Percentiles rank a stretch among this genome's conserved stretches.
Evolutionary conservation across 148 eudicot species (phyloP).

Genomic region (Gaultheria prostrata): DNA sequence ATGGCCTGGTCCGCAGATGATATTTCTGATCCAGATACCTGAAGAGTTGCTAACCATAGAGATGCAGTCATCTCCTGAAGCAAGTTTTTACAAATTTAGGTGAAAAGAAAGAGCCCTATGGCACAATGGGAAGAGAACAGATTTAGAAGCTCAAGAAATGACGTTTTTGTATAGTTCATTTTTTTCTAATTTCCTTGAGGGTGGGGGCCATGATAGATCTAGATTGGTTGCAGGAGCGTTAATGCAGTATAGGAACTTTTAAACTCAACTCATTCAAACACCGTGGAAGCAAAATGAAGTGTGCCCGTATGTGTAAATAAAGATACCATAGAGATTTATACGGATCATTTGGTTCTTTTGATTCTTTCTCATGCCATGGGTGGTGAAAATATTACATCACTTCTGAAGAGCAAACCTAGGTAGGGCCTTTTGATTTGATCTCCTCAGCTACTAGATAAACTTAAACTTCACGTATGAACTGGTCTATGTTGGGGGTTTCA

Average conservation of each 20-base stretch:
- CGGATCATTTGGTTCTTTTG: not conserved
- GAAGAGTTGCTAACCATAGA: slow-evolving; percentile 85
- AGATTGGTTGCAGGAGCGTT: not conserved
- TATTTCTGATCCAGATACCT: slow-evolving; percentile 36
- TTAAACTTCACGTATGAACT: not conserved
- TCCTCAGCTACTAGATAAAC: not conserved
- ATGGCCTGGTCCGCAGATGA: slow-evolving; percentile 87
- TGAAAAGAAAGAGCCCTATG: not conserved
- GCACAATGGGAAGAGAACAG: not conserved
- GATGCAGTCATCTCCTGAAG: slow-evolving; percentile 91
- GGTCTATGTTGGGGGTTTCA: not conserved
- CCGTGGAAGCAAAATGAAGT: not conserved
- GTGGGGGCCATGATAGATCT: not conserved
- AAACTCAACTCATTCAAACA: not conserved
- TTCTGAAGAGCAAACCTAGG: not conserved
- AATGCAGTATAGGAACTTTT: not conserved
- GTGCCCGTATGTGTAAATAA: not conserved
- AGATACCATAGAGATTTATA: not conserved
- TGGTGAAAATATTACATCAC: not conserved
- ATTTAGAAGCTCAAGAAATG: not conserved
- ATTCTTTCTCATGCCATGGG: not conserved
- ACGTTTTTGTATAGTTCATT: not conserved
- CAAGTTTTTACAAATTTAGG: slow-evolving; percentile 10
- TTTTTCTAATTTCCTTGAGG: not conserved
- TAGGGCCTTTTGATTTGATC: not conserved